A percentile compares a stretch with the other conserved stretches of the same genome.
These are phyloP conservation scores for Trichocladium antarcticum DNA, from an alignment of 495 filamentous ascomycete species.

Conservation along the genomic window DNA sequence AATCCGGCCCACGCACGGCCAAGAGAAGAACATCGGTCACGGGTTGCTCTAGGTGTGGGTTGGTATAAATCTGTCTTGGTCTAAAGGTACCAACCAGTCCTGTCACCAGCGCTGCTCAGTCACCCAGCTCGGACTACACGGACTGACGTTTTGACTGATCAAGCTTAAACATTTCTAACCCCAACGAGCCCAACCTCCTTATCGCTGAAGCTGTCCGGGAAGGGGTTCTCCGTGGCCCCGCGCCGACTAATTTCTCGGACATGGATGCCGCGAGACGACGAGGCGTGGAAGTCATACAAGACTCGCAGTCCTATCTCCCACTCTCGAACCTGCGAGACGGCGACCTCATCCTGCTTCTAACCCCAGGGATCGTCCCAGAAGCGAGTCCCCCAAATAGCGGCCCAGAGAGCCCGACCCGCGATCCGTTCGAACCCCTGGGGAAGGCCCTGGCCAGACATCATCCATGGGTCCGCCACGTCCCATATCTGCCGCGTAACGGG, in stretches of 20 bases:
- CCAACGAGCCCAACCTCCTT: not conserved
- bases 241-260: not conserved
- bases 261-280: slow-evolving; percentile 2
- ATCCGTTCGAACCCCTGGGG: slow-evolving; percentile 52
- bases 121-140: no score
- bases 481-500: slow-evolving; percentile 45
- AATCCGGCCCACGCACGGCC: not conserved
- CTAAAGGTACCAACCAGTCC: no score
- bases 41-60: not conserved
- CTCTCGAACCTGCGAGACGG: slow-evolving; percentile 31
- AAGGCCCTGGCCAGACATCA: slow-evolving; percentile 43
- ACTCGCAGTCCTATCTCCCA: slow-evolving; percentile 32
- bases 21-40: not conserved
- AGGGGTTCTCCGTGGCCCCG: not conserved
- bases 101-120: no score
- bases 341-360: slow-evolving; percentile 48
- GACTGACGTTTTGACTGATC: not conserved
- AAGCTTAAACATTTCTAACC: not conserved
- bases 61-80: no score
- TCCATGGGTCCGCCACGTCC: slow-evolving; percentile 48
- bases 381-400: slow-evolving; percentile 14
- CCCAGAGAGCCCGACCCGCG: slow-evolving; percentile 21
- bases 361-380: slow-evolving; percentile 43
- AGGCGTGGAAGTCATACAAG: slow-evolving; percentile 20
- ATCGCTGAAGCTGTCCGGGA: not conserved